Conservation (phyloP, 2,329 filamentous ascomycete genomes). For the Epichloe sibirici region DNA sequence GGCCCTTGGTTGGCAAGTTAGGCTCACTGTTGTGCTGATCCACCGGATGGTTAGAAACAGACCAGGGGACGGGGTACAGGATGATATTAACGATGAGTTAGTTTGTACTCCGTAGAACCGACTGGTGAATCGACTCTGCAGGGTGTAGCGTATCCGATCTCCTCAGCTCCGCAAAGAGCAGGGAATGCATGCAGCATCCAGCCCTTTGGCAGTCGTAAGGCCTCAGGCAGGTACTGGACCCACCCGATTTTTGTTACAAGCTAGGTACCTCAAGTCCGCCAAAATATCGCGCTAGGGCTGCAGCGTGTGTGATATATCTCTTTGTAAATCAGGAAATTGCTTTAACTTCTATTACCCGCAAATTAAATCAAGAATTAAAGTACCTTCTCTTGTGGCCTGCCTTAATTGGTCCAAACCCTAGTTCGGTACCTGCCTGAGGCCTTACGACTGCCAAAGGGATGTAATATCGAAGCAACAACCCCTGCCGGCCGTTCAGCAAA, state of each 20-base stretch:
- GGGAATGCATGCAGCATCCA: not conserved
- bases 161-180: slow-evolving; percentile 2
- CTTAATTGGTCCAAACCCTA: no score
- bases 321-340: no score
- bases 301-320: no score
- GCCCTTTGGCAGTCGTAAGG: not conserved
- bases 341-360: no score
- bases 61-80: not conserved
- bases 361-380: no score
- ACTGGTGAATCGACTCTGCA: slow-evolving; percentile 3
- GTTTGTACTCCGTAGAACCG: not conserved
- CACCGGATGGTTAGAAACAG: not conserved
- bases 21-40: not conserved
- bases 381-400: no score
- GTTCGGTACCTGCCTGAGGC: no score
- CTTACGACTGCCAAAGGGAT: no score
- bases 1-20: not conserved
- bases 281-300: no score
- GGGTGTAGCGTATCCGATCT: slow-evolving; percentile 4
- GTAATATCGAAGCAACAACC: not conserved
- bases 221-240: no score
- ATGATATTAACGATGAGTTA: not conserved
- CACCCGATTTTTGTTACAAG: no score
- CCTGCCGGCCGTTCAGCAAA: not conserved
- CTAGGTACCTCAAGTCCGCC: no score